Evolutionary conservation across 208 protist genomes (phyloP).

Genomic region (Spongospora subterranea): DNA sequence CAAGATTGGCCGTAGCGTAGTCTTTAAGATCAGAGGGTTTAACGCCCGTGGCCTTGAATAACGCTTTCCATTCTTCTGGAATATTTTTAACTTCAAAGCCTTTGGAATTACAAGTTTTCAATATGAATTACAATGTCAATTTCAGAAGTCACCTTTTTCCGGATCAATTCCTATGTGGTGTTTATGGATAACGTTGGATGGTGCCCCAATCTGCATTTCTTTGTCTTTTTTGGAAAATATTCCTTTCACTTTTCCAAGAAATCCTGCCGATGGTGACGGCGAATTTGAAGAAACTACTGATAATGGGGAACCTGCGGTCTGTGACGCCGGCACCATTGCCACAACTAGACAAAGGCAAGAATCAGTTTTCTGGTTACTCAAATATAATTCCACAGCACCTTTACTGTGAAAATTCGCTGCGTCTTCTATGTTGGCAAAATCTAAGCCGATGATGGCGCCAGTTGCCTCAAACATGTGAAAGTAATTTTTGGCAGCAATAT

Average conservation of each 20-base stretch:
- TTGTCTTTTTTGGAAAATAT: conserved; percentile 53
- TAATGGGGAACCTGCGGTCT: not conserved
- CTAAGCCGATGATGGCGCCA: conserved; percentile 15
- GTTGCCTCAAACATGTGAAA: conserved; percentile 22
- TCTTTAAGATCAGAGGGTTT: conserved; percentile 48
- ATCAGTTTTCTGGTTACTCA: too few species aligned
- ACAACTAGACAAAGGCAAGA: not conserved
- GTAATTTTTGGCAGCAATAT: not conserved
- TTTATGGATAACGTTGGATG: conserved; percentile 34
- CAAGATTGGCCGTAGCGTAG: not conserved
- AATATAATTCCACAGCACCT: too few species aligned
- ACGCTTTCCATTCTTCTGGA: conserved; percentile 46
- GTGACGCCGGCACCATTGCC: not conserved
- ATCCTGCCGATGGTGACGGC: conserved; percentile 24
- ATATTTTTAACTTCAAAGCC: conserved; percentile 53
- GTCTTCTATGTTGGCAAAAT: conserved; percentile 54
- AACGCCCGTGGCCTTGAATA: conserved; percentile 31
- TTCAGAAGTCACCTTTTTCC: not conserved
- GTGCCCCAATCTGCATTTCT: conserved; percentile 48
- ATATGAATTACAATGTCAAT: not conserved
- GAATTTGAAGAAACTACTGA: not conserved
- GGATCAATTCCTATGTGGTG: conserved; percentile 15
- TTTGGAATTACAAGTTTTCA: not conserved
- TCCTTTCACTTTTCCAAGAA: conserved; percentile 1
- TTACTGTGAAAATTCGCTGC: conserved; percentile 11